Evolutionary conservation across 441 rosid species (phyloP), one percentile per base, ranked within the genome.

Genomic region (Oxalis stricta): DNA sequence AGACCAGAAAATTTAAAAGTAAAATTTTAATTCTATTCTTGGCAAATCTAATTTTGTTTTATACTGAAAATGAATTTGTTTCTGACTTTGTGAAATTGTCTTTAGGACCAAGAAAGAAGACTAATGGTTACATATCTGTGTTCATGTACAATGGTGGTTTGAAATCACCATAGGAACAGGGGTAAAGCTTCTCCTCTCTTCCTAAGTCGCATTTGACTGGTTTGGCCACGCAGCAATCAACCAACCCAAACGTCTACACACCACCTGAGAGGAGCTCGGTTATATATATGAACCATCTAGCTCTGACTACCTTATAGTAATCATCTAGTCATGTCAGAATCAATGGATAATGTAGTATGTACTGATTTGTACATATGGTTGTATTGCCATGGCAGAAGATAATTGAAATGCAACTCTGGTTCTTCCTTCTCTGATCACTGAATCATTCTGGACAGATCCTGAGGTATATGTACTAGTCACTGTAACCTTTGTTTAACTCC

Each of bases 161-260:
- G 66, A 91, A 91, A 72, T 96, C 85, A 71, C n/a, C n/a, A 91
- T 91, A 96, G 80, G 96, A 72, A 78, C 87, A 11, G 96, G 96
- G 38, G 98, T 82, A n/a, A 61, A 58, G 84, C 68, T 58, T 44
- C 37, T 22, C 15, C n/a, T 15, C 14, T 20, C 22, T 1, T n/a
- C 13, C 42, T 18, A 7, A 1, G 19, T 26, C 24, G 22, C n/a
- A 12, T 31, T 31, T 16, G 28, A 8, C 10, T 9, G 21, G 5
- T 5, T 12, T 8, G n/a, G n/a, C n/a, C n/a, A n/a, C n/a, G n/a
- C n/a, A n/a, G n/a, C n/a, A n/a, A n/a, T n/a, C n/a, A n/a, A n/a
- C n/a, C n/a, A n/a, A n/a, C n/a, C n/a, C n/a, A n/a, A n/a, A n/a
- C n/a, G n/a, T n/a, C n/a, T n/a, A n/a, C n/a, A n/a, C n/a, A n/a